A percentile compares a stretch with the other conserved stretches of the same genome.
These are phyloP conservation scores for Fusarium pseudograminearum DNA, from an alignment of 2,329 filamentous ascomycete genomes.

Conservation along the genomic window DNA sequence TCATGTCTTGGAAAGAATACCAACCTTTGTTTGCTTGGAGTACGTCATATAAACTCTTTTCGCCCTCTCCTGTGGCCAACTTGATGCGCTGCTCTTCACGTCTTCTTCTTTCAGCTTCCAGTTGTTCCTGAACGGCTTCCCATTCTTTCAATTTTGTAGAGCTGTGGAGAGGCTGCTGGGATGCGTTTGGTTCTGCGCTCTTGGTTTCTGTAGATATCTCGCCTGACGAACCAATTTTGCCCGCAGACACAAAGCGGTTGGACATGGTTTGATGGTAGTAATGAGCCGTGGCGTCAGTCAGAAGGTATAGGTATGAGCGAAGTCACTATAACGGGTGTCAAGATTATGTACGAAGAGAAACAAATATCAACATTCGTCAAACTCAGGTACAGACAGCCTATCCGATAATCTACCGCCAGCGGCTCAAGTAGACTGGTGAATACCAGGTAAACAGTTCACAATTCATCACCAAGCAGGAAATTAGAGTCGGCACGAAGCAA, in stretches of 20 bases:
- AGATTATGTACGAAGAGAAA: neutral
- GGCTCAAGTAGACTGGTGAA: neutral
- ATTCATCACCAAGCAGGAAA: neutral
- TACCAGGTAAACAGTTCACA: neutral
- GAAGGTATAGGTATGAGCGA: neutral
- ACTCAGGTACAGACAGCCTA: neutral
- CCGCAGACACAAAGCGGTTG: constrained; percentile 67
- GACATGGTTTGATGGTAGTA: constrained; percentile 56
- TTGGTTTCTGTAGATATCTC: constrained; percentile 42
- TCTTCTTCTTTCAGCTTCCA: constrained; percentile 69
- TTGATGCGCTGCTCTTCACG: constrained; percentile 64
- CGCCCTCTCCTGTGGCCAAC: constrained; percentile 56
- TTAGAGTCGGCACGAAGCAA: neutral
- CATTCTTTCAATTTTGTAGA: constrained; percentile 62
- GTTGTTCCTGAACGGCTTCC: constrained; percentile 72
- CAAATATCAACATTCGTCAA: neutral
- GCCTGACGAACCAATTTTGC: constrained; percentile 57
- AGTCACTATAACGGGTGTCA: neutral
- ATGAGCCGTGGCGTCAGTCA: neutral
- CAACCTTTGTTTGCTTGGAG: constrained; percentile 85
- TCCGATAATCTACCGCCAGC: constrained; percentile 31
- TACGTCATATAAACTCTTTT: constrained; percentile 78
- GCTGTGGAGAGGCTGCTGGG: constrained; percentile 37
- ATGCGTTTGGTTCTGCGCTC: constrained; percentile 1
- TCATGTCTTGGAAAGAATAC: neutral